Conservation (phyloP, 306 rosid genomes). For the Cicer cuneatum region DNA sequence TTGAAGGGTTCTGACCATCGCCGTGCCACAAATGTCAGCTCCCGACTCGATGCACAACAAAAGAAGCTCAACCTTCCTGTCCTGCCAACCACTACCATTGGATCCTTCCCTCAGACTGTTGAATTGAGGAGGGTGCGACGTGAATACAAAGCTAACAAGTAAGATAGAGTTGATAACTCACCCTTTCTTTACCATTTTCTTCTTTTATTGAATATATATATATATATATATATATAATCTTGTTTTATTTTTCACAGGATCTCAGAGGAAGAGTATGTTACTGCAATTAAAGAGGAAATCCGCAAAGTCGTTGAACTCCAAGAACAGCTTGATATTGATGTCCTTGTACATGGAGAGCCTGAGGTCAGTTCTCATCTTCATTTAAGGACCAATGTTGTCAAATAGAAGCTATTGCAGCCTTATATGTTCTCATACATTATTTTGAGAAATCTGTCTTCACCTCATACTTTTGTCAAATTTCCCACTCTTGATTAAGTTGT, state of each 20-base stretch:
- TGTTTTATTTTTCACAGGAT: constrained; percentile 54
- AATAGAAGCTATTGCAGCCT: too few species aligned
- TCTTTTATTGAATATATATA: constrained; percentile 4
- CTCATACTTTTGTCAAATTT: neutral
- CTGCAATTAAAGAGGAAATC: constrained; percentile 75
- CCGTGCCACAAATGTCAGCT: constrained; percentile 75
- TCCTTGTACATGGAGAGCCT: constrained; percentile 89
- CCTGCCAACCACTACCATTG: constrained; percentile 91
- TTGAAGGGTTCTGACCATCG: constrained; percentile 93
- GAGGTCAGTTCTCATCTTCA: constrained; percentile 65
- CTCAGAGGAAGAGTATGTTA: constrained; percentile 79
- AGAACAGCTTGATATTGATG: constrained; percentile 88
- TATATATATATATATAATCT: neutral
- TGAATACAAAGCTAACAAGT: constrained; percentile 87
- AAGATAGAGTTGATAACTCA: constrained; percentile 43
- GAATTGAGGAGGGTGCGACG: constrained; percentile 91
- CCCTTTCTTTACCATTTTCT: constrained; percentile 18
- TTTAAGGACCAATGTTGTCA: neutral
- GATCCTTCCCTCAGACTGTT: constrained; percentile 89
- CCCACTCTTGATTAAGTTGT: neutral
- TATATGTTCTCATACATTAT: too few species aligned
- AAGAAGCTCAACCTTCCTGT: constrained; percentile 90
- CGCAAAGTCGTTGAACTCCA: constrained; percentile 77
- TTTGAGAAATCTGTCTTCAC: too few species aligned
- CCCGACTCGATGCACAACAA: constrained; percentile 86